A percentile compares a stretch with the other conserved stretches of the same genome.
Evolutionary conservation across 495 filamentous ascomycete species (phyloP).

Genomic region (Polyplosphaeria fusca): DNA sequence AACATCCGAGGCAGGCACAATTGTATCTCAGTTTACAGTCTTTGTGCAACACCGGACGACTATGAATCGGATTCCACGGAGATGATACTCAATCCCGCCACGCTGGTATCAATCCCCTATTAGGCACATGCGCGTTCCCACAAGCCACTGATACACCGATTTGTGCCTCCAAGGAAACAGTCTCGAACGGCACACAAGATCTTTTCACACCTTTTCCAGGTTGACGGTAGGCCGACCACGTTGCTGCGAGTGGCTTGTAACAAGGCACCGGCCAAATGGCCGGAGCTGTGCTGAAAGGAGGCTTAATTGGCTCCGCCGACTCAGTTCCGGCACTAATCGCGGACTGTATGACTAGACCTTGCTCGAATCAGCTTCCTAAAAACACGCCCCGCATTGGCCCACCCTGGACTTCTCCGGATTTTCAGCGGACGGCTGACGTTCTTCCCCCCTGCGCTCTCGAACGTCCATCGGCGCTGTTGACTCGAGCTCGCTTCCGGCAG

Average conservation of each 20-base stretch:
- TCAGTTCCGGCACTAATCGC: not conserved
- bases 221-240: not conserved
- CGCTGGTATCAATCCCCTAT: too few relatives aligned
- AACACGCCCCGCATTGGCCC: not conserved
- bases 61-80: not conserved
- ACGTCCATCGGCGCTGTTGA: not conserved
- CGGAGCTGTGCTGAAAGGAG: not conserved
- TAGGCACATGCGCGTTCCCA: too few relatives aligned
- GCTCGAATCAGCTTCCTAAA: not conserved
- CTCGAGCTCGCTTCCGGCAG: slow-evolving; percentile 9
- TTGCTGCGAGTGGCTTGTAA: too few relatives aligned
- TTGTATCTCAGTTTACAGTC: not conserved
- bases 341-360: not conserved
- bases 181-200: not conserved
- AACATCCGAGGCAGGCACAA: not conserved
- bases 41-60: not conserved
- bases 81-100: not conserved
- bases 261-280: not conserved
- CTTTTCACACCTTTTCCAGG: not conserved
- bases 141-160: too few relatives aligned
- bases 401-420: slow-evolving; percentile 12
- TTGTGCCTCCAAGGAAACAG: too few relatives aligned
- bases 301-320: not conserved
- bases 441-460: slow-evolving; percentile 6
- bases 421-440: not conserved